Evolutionary conservation across 345 rosid species (phyloP).

Genomic region (Heritiera littoralis): DNA sequence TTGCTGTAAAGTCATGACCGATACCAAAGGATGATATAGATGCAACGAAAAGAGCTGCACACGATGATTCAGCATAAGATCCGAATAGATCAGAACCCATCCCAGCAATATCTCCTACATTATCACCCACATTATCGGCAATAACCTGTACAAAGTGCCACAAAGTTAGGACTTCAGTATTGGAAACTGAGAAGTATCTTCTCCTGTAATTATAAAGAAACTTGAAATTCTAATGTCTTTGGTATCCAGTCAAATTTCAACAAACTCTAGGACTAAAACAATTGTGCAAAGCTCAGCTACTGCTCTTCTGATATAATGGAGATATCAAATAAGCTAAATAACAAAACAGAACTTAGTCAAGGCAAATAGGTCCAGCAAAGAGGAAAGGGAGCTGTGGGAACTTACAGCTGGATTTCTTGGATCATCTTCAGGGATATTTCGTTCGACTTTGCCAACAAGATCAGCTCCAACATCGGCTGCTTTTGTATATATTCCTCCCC

Average conservation of each 20-base stretch:
- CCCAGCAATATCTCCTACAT: conserved; percentile 71
- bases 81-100: conserved; percentile 72
- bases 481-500: conserved; percentile 68
- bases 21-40: conserved; percentile 59
- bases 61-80: conserved; percentile 65
- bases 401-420: conserved; percentile 64
- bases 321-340: not conserved
- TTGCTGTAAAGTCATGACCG: conserved; percentile 53
- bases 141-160: conserved; percentile 42
- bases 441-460: conserved; percentile 64
- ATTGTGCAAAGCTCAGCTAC: not conserved
- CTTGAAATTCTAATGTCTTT: not conserved
- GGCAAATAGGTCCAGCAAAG: not conserved
- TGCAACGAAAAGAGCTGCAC: conserved; percentile 69
- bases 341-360: not conserved
- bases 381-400: not conserved
- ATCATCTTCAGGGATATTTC: conserved; percentile 65
- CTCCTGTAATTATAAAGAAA: too few species aligned
- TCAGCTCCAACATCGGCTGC: conserved; percentile 70
- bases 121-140: conserved; percentile 73
- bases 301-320: not conserved
- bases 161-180: not conserved
- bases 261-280: not conserved
- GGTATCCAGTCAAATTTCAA: not conserved
- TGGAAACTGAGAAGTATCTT: not conserved